Evolutionary conservation across 352 stramenopile genomes (phyloP), one percentile per base, ranked within the genome.

Genomic region (Globisporangium iwayamae): DNA sequence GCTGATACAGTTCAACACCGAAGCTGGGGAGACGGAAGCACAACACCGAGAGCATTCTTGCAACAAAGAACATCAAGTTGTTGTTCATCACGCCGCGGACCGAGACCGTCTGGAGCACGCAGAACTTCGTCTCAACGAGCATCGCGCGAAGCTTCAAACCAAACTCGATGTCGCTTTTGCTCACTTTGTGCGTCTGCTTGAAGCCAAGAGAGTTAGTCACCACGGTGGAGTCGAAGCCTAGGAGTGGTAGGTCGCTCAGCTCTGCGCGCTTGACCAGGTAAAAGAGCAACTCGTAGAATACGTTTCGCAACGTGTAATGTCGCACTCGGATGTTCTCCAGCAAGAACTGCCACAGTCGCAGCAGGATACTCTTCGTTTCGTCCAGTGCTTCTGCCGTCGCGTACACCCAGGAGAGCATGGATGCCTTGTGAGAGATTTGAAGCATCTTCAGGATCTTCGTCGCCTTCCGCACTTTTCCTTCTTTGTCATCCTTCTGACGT

Each of bases 1-100:
- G 65, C 58, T 94, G 86, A 50, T 95, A 96, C 46, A 96, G 56
- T 55, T 96, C 87, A 1, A 96, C 85, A 45, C 87, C 87, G 64
- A 94, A 96, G 64, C 85, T 94, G 52, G 85, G 87, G 10, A 96
- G 65, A 4, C 87, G 83, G 56, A 96, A 96, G 56, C 85, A 95
- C 25, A 96, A 65, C 28, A 95, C 86, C 18, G 87, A 96, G 14
- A 96, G 67, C 81, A 96, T 95, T 56, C 87, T 71, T 11, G 85
- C 87, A 30, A 94, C 87, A 34, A 96, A 96, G 67, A 96, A 96
- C 86, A 96, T 94, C 18, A 96, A 68, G 62, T 96, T 96, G 75
- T 95, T 95, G 77, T 94, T 95, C 87, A 96, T 96, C 28, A 96
- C 87, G 45, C 87, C 87, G 50, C 86, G 85, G 4, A 96, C 87